Evolutionary conservation across 768 basidiomycete species (phyloP), one percentile per base, ranked within the genome.

Genomic region (Thelephora aurantiotincta): DNA sequence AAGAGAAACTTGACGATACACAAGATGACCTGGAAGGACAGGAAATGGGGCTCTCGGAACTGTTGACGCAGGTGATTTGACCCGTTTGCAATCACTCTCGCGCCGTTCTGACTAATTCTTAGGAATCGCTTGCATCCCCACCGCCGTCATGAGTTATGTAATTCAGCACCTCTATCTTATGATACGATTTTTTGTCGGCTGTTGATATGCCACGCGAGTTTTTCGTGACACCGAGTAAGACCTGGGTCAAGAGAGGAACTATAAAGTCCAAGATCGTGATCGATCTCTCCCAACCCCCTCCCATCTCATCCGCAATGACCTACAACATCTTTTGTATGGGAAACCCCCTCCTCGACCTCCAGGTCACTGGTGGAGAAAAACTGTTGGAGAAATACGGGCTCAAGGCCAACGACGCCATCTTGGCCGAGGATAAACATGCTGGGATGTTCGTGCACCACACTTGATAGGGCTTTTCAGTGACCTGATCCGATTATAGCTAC

Each of bases 291-390:
- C 11, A 4, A 41, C 38, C 14, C 38, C 16, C 9, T 14, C 4
- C 38, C 38, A 41, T 41, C 38, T 30, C 26, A 30, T 30, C 26
- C 26, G 9, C 26, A 30, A 30, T 30, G 26, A 64, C 71, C 19
- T 82, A 78, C 68, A 62, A 72, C 38, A 67, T 97, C 42, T 90
- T 97, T 68, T 88, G 81, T 69, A 68, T 98, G 68, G 94, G 94
- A 37, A 97, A 97, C 67, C 94, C 94, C 57, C 73, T 98, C 60
- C 82, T 98, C 45, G 93, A 99, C 64, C 84, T 99, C 69, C 92
- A 94, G 67, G 90, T 94, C 59, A 77, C 68, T 52, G 73, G 88
- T 52, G 90, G 87, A 44, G 89, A 93, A 60, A 71, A 71, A 30
- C 74, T 97, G 36, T 71, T 98, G 48, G 69, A 82, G 58, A 97